A percentile compares a stretch with the other conserved stretches of the same genome.
Conservation (phyloP, 352 stramenopile genomes). For the Hyaloperonospora arabidopsidis region DNA sequence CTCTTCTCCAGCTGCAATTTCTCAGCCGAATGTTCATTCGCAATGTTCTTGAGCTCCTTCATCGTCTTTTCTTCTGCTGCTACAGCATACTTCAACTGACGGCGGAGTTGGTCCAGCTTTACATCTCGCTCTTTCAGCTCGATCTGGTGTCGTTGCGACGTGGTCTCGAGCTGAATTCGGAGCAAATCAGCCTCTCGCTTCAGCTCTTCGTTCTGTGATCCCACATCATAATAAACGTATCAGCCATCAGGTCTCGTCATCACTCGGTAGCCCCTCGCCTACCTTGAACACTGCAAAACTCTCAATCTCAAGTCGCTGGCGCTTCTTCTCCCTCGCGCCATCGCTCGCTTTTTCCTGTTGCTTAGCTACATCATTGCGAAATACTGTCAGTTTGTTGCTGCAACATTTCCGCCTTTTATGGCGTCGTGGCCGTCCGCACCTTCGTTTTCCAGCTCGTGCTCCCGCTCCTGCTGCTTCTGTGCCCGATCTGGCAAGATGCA, state of each 20-base stretch:
- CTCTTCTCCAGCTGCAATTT: slow-evolving; percentile 61
- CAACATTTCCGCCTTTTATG: not conserved
- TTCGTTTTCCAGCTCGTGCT: slow-evolving; percentile 30
- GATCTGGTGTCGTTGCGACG: slow-evolving; percentile 49
- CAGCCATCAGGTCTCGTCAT: not conserved
- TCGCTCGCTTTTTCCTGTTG: slow-evolving; percentile 22
- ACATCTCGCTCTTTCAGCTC: slow-evolving; percentile 62
- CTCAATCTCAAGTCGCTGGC: slow-evolving; percentile 50
- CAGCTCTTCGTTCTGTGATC: slow-evolving; percentile 38
- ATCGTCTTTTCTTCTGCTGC: slow-evolving; percentile 56
- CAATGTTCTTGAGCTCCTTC: slow-evolving; percentile 47
- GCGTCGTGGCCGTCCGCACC: slow-evolving; percentile 13
- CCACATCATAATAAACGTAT: not conserved
- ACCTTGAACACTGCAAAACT: slow-evolving; percentile 55
- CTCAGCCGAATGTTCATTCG: slow-evolving; percentile 44
- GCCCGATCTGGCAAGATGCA: slow-evolving; percentile 16
- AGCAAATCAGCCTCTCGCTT: slow-evolving; percentile 46
- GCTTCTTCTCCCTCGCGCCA: slow-evolving; percentile 30
- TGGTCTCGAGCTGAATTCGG: slow-evolving; percentile 45
- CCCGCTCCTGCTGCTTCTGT: slow-evolving; percentile 28
- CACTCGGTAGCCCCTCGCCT: slow-evolving; percentile 1
- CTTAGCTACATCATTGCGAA: slow-evolving; percentile 22
- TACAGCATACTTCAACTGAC: slow-evolving; percentile 58
- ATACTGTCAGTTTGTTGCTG: slow-evolving; percentile 1
- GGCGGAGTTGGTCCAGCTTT: slow-evolving; percentile 56